Conservation (phyloP, 2,329 filamentous ascomycete species). For the Alternaria tenuissima region DNA sequence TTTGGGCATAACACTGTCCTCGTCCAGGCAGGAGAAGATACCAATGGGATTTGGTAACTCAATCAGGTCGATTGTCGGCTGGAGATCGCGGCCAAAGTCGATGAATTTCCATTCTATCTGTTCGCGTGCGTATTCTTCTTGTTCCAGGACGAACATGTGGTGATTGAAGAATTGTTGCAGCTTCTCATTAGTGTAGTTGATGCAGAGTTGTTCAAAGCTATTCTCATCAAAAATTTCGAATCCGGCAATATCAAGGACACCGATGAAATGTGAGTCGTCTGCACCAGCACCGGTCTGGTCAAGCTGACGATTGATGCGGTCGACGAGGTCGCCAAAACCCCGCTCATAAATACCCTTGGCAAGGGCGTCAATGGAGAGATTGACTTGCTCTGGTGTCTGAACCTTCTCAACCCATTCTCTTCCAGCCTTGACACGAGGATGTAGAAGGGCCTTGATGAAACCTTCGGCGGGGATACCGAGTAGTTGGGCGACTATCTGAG, state of each 20-base stretch:
- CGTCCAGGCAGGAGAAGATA: conserved; percentile 97
- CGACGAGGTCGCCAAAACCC: conserved; percentile 90
- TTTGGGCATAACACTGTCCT: conserved; percentile 99
- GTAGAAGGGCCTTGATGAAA: conserved; percentile 87
- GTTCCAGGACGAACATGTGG: conserved; percentile 99
- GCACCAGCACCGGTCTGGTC: conserved; percentile 83
- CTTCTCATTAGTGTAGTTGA: conserved; percentile 99
- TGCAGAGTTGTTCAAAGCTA: conserved; percentile 98
- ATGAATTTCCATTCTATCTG: conserved; percentile 99
- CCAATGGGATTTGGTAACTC: conserved; percentile 96
- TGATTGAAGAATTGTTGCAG: conserved; percentile 99
- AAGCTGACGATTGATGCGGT: conserved; percentile 88
- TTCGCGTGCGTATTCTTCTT: conserved; percentile 96
- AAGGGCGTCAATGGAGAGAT: conserved; percentile 86
- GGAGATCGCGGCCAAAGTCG: conserved; percentile 95
- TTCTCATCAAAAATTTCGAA: conserved; percentile 99
- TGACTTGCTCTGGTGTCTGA: conserved; percentile 95
- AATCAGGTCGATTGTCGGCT: conserved; percentile 97
- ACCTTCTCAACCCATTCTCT: conserved; percentile 99
- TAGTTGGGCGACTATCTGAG: conserved; percentile 80
- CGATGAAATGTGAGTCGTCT: conserved; percentile 95
- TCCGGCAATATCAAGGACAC: conserved; percentile 96
- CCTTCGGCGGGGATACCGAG: conserved; percentile 84
- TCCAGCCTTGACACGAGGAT: conserved; percentile 93
- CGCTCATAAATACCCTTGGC: conserved; percentile 98